Evolutionary conservation across 139 green algal genomes (phyloP).

Genomic region (Chlamydomonas sphaeroides): DNA sequence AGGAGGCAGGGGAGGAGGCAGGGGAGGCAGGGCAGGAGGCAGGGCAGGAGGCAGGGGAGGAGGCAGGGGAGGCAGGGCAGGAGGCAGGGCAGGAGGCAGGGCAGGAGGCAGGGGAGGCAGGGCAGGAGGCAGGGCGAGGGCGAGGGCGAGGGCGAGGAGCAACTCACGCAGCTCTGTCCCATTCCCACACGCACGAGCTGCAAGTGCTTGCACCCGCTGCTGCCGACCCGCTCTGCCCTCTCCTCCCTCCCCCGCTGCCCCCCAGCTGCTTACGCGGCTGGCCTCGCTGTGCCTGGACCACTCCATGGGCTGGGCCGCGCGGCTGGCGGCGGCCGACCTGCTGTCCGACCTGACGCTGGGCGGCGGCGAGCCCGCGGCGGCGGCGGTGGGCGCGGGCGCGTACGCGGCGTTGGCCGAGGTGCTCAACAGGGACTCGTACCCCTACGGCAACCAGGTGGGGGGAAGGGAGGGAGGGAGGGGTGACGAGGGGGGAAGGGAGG

Average conservation of each 20-base stretch:
- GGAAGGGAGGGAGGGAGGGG: background rate
- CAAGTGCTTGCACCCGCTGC: no score
- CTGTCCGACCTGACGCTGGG: slow-evolving; percentile 35
- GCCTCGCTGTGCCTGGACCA: slow-evolving; percentile 11
- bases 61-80: no score
- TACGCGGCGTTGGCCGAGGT: slow-evolving; percentile 23
- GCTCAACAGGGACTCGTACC: slow-evolving; percentile 34
- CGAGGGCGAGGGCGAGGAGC: no score
- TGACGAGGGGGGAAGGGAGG: background rate
- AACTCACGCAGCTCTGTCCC: no score
- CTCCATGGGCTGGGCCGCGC: slow-evolving; percentile 8
- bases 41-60: no score
- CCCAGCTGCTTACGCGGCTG: slow-evolving; percentile 18
- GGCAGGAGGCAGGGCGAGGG: no score
- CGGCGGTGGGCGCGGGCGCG: slow-evolving; percentile 23
- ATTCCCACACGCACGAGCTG: no score
- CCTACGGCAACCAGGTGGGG: slow-evolving; percentile 32
- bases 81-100: no score
- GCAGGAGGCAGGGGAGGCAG: no score
- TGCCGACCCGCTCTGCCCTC: no score
- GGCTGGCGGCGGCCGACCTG: slow-evolving; percentile 32
- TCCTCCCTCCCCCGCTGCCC: background rate
- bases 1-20: no score
- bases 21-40: no score
- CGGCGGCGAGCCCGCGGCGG: slow-evolving; percentile 8